These are phyloP conservation scores for Aspergillus pseudotamarii DNA, from an alignment of 2,329 filamentous ascomycete genomes.

Conservation along the genomic window DNA sequence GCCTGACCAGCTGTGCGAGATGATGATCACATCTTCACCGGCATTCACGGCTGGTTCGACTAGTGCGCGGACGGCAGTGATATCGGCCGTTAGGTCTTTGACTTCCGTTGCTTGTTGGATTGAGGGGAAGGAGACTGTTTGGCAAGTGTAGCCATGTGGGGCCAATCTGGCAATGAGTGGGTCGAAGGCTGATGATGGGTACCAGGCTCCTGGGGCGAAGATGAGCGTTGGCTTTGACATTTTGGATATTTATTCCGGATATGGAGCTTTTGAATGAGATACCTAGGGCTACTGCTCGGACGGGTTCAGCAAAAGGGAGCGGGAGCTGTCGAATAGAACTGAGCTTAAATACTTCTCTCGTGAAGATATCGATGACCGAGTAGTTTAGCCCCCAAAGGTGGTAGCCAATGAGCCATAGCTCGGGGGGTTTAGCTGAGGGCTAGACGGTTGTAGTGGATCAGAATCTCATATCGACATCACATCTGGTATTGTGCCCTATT, in stretches of 20 bases:
- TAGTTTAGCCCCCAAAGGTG: not conserved
- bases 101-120: slow-evolving; percentile 28
- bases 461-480: not conserved
- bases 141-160: slow-evolving; percentile 22
- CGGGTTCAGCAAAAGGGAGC: not conserved
- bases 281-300: not conserved
- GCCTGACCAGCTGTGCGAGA: slow-evolving; percentile 42
- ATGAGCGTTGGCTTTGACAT: slow-evolving; percentile 30
- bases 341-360: not conserved
- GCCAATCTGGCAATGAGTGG: slow-evolving; percentile 26
- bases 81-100: slow-evolving; percentile 31
- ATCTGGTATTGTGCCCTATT: not conserved
- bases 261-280: not conserved
- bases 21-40: slow-evolving; percentile 34
- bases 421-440: not conserved
- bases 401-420: not conserved
- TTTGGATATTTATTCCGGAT: not conserved
- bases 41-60: slow-evolving; percentile 32
- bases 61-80: slow-evolving; percentile 34
- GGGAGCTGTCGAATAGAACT: not conserved
- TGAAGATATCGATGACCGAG: not conserved
- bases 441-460: not conserved
- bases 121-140: slow-evolving; percentile 32
- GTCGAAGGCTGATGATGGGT: slow-evolving; percentile 32
- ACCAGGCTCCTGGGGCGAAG: slow-evolving; percentile 37